phyloP scores from a whole-genome alignment of 2,329 filamentous ascomycete genomes.

The Didymella segeticola region DNA sequence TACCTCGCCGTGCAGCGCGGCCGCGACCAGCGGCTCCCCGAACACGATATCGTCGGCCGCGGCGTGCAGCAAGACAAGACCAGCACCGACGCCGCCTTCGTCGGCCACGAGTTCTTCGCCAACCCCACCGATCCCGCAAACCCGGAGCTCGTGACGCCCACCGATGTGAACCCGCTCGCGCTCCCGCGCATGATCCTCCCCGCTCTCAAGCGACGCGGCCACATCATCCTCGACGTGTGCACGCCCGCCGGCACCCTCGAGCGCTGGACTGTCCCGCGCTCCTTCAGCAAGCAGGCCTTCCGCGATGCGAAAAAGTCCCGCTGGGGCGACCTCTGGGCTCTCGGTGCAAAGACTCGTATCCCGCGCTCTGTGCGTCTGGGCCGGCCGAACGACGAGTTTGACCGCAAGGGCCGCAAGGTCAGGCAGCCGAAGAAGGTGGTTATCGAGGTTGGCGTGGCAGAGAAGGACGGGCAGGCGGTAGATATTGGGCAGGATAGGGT shows the following conservation, averaged over 20 bases:
- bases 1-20: slow-evolving; percentile 88
- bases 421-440: slow-evolving; percentile 40
- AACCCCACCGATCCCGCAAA: slow-evolving; percentile 23
- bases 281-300: slow-evolving; percentile 81
- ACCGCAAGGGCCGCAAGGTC: slow-evolving; percentile 47
- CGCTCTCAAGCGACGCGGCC: slow-evolving; percentile 85
- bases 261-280: slow-evolving; percentile 89
- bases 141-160: slow-evolving; percentile 38
- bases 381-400: slow-evolving; percentile 49
- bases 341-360: slow-evolving; percentile 88
- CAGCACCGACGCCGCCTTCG: slow-evolving; percentile 71
- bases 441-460: slow-evolving; percentile 38
- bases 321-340: slow-evolving; percentile 96
- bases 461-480: slow-evolving; percentile 29
- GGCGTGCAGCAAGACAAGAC: slow-evolving; percentile 58
- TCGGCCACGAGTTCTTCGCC: slow-evolving; percentile 64
- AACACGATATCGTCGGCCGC: slow-evolving; percentile 41
- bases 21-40: slow-evolving; percentile 59
- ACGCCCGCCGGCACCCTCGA: slow-evolving; percentile 85
- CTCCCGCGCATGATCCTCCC: slow-evolving; percentile 80
- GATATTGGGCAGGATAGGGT: slow-evolving; percentile 29
- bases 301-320: slow-evolving; percentile 87
- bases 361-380: slow-evolving; percentile 68
- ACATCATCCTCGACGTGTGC: slow-evolving; percentile 90
- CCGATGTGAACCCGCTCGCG: slow-evolving; percentile 60